phyloP scores from a whole-genome alignment of 331 rosid genomes.

The Telfairia occidentalis region DNA sequence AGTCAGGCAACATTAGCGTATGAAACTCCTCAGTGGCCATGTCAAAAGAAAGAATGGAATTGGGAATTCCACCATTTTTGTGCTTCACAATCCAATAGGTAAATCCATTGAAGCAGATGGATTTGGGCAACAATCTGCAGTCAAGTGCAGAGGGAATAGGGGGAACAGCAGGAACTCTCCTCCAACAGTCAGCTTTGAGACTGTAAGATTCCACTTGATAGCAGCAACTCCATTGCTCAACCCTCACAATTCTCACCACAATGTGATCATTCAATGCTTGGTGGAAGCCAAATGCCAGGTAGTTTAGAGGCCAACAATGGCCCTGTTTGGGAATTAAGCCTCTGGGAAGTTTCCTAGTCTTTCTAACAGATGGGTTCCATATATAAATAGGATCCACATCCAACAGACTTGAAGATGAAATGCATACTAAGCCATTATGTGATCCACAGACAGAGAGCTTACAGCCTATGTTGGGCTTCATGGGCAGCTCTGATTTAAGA shows the following conservation, averaged over 20 bases:
- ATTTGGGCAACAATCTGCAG: conserved; percentile 8
- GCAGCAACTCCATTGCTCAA: background rate
- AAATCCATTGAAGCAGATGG: background rate
- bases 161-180: background rate
- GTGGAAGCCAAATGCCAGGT: conserved; percentile 1
- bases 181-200: conserved; percentile 1
- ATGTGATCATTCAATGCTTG: background rate
- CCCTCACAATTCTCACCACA: conserved; percentile 8
- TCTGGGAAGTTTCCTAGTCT: background rate
- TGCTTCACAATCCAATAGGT: conserved; percentile 7
- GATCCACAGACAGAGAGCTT: background rate
- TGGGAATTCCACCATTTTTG: conserved; percentile 5
- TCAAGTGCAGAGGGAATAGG: conserved; percentile 1
- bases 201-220: conserved; percentile 4
- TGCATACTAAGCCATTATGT: background rate
- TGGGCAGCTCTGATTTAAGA: background rate
- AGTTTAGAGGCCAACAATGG: background rate
- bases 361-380: conserved; percentile 4
- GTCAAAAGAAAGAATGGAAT: background rate
- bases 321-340: background rate
- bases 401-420: conserved; percentile 1
- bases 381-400: background rate
- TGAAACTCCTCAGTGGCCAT: conserved; percentile 5
- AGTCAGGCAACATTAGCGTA: background rate
- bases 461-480: background rate